Evolutionary conservation across 148 eudicot genomes (phyloP), one percentile per base, ranked within the genome.

Genomic region (Fagopyrum esculentum): DNA sequence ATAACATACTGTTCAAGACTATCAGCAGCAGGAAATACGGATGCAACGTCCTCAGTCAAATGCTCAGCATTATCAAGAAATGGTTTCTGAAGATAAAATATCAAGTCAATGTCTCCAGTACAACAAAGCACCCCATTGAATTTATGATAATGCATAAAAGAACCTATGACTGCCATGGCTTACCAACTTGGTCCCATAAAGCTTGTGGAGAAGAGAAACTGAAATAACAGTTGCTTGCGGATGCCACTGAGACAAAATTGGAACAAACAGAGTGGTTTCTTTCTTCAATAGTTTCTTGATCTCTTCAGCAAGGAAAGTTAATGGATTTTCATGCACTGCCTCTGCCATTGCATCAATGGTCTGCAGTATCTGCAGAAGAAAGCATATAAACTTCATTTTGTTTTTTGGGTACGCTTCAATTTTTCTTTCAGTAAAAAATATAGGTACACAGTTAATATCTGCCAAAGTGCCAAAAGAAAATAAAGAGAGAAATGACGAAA

Each of bases 1-100:
- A 89, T 69, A 44, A 87, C 81, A 81, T 89, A 82, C 81, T 89
- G 94, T 80, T 96, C 99, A 80, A 96, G 89, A 81, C 88, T 86
- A 87, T 96, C 91, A 79, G 99, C 98, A 73, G 97, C 98, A 71
- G 98, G 97, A 82, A 90, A 89, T 84, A 96, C 97, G 73, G 96
- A 86, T 81, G 86, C 90, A 50, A 90, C 94, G 84, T 96, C 99
- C 83, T 96, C 99, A 1, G 99, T 96, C 74, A 96, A 90, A 83
- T 96, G 99, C 79, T 96, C 98, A 70, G 89, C 92, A 30, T 84
- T 85, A 56, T 89, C 87, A 73, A 89, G 86, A 75, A 96, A 96
- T 55, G 99, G 99, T 89, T 88, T 96, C 99, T 96, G 86, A 76
- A 81, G 55, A 84, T 50, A 84, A 59, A 49, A 77, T n/a, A 17